A percentile compares a stretch with the other conserved stretches of the same genome.
Conservation (phyloP, 768 basidiomycete species). For the Dendrothele bispora region DNA sequence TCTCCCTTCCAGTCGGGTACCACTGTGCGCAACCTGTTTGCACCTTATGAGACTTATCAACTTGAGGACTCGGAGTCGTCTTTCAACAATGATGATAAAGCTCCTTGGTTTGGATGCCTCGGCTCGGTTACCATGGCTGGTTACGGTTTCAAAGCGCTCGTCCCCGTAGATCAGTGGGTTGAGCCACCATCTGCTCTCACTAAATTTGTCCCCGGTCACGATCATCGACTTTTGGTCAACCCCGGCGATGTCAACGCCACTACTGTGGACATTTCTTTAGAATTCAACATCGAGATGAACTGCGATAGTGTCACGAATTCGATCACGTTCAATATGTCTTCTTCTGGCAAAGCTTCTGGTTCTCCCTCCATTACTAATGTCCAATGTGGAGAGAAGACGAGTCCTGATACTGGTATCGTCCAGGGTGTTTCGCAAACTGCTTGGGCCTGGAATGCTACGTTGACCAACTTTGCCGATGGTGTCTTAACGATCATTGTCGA, state of each 20-base stretch:
- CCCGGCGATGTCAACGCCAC: constrained; percentile 50
- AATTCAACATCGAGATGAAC: constrained; percentile 79
- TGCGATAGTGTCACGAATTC: constrained; percentile 69
- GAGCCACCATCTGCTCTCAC: constrained; percentile 75
- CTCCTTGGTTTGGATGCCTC: constrained; percentile 79
- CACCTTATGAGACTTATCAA: constrained; percentile 77
- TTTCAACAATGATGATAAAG: constrained; percentile 53
- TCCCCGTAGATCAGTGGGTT: constrained; percentile 68
- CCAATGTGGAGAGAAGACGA: constrained; percentile 49
- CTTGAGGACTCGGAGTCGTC: constrained; percentile 67
- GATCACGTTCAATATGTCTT: constrained; percentile 67
- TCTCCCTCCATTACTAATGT: constrained; percentile 51
- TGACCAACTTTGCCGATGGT: constrained; percentile 78
- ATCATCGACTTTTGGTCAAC: constrained; percentile 62
- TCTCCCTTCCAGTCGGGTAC: constrained; percentile 70
- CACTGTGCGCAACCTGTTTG: constrained; percentile 73
- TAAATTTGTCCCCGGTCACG: constrained; percentile 84
- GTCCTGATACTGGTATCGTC: constrained; percentile 50
- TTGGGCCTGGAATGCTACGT: constrained; percentile 76
- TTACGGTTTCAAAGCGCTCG: constrained; percentile 81
- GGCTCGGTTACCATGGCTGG: constrained; percentile 62
- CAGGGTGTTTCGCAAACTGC: constrained; percentile 55
- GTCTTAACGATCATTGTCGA: constrained; percentile 72
- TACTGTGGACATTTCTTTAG: constrained; percentile 66
- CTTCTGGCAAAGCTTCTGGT: constrained; percentile 55